Evolutionary conservation across 495 filamentous ascomycete genomes (phyloP).

Genomic region (Penicillium lividum): DNA sequence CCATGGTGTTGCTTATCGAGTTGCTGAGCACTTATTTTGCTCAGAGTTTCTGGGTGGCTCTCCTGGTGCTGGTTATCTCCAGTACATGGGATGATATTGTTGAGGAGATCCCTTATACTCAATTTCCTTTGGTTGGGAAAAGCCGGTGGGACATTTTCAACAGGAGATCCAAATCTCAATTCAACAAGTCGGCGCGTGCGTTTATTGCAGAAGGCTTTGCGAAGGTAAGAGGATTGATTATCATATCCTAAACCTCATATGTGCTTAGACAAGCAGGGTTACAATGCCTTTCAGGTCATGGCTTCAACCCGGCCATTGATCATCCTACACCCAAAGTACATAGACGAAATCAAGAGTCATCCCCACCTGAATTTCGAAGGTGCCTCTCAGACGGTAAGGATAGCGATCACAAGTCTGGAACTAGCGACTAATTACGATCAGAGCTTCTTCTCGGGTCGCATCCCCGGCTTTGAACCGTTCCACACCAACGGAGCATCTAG

Average conservation of each 20-base stretch:
- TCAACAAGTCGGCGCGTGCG: conserved; percentile 24
- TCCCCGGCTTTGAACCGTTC: conserved; percentile 51
- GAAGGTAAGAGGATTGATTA: conserved; percentile 23
- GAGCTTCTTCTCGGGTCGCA: conserved; percentile 43
- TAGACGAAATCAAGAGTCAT: conserved; percentile 52
- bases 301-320: conserved; percentile 35
- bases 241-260: not conserved
- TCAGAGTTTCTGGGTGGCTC: conserved; percentile 21
- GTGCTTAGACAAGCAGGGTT: conserved; percentile 19
- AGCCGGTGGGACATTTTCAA: conserved; percentile 34
- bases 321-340: conserved; percentile 48
- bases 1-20: conserved; percentile 30
- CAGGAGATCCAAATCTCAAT: conserved; percentile 31
- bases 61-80: conserved; percentile 25
- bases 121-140: conserved; percentile 34
- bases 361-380: conserved; percentile 39
- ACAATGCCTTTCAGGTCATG: conserved; percentile 43
- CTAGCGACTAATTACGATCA: conserved; percentile 14
- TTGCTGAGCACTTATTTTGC: conserved; percentile 27
- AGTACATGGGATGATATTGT: conserved; percentile 31
- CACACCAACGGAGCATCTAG: conserved; percentile 29
- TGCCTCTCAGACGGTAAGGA: conserved; percentile 39
- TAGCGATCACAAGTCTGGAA: not conserved
- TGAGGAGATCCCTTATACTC: conserved; percentile 31
- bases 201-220: conserved; percentile 34